These are phyloP conservation scores for Sclerotinia trifoliorum DNA, from an alignment of 2,329 filamentous ascomycete genomes.

Conservation along the genomic window DNA sequence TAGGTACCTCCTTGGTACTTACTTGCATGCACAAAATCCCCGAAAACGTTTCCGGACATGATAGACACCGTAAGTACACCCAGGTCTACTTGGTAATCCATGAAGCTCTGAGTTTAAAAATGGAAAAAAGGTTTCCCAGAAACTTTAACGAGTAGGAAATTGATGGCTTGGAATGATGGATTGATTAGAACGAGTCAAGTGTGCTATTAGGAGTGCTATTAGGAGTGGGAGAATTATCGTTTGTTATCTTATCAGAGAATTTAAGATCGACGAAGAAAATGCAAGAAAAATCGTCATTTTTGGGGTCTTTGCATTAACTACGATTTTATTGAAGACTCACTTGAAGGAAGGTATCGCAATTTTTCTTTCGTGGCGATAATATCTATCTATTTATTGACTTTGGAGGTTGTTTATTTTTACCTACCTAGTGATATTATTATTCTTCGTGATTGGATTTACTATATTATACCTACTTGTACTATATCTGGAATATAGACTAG, in stretches of 20 bases:
- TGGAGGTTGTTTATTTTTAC: background rate
- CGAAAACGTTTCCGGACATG: background rate
- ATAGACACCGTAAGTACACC: no score
- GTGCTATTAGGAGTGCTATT: no score
- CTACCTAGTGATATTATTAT: background rate
- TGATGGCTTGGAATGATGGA: background rate
- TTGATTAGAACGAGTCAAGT: background rate
- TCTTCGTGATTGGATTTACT: background rate
- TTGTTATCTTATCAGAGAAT: background rate
- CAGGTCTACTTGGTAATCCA: no score
- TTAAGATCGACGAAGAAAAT: slow-evolving; percentile 1
- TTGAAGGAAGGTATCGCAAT: background rate
- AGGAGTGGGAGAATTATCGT: no score
- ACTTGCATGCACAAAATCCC: background rate
- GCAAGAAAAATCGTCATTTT: slow-evolving; percentile 3
- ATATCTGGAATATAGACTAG: background rate
- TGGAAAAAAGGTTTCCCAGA: background rate
- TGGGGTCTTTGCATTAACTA: background rate
- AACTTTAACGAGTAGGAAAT: background rate
- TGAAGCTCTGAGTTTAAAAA: no score
- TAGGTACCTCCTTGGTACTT: no score
- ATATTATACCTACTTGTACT: no score
- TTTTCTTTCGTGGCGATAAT: background rate
- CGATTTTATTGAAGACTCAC: background rate
- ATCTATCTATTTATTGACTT: no score